A percentile compares a stretch with the other conserved stretches of the same genome.
phyloP scores from a whole-genome alignment of 306 rosid species.

The Begonia fuchsioides region DNA sequence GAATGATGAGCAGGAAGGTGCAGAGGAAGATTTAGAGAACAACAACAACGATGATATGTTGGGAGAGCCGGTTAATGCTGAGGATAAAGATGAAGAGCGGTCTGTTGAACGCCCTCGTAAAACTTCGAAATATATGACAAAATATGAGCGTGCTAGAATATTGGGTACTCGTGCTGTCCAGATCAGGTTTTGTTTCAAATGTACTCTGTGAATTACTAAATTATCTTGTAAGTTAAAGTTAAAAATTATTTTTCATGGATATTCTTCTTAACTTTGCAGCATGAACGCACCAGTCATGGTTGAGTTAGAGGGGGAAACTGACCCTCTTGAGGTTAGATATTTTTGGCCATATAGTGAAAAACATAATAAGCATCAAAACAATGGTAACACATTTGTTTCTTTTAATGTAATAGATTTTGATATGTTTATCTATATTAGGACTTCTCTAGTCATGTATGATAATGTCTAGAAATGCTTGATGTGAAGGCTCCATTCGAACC shows the following conservation, averaged over 20 bases:
- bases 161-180: slow-evolving; percentile 94
- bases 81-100: slow-evolving; percentile 38
- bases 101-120: slow-evolving; percentile 46
- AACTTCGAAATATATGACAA: slow-evolving; percentile 82
- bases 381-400: no score
- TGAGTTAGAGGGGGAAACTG: slow-evolving; percentile 92
- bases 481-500: no score
- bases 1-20: slow-evolving; percentile 58
- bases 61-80: slow-evolving; percentile 47
- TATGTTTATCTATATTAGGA: no score
- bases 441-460: no score
- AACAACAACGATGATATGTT: slow-evolving; percentile 36
- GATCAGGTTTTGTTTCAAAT: slow-evolving; percentile 73
- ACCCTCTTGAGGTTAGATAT: slow-evolving; percentile 75
- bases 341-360: neutral
- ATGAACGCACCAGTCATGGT: slow-evolving; percentile 99
- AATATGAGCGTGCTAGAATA: slow-evolving; percentile 87
- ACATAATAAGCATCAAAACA: no score
- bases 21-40: slow-evolving; percentile 65
- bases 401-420: no score
- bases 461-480: no score
- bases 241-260: slow-evolving; percentile 1
- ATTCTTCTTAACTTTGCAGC: slow-evolving; percentile 28
- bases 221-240: neutral
- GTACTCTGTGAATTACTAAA: neutral